A percentile compares a stretch with the other conserved stretches of the same genome.
Conservation (phyloP, 1,284 basidiomycete species). For the Apiotrichum gamsii region DNA sequence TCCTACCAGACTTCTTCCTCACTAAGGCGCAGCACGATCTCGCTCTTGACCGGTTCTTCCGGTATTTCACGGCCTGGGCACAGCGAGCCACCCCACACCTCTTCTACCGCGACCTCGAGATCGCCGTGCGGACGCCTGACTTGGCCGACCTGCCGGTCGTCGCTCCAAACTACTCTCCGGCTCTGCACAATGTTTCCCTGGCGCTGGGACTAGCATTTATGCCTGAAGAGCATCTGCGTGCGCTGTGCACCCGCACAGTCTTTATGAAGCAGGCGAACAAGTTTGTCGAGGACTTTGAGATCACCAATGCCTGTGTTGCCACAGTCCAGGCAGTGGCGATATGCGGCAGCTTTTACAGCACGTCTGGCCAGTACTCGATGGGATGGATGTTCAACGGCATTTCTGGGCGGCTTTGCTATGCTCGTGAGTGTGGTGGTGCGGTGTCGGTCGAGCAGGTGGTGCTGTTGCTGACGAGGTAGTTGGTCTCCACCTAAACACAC, state of each 20-base stretch:
- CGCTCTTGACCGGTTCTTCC: slow-evolving; percentile 28
- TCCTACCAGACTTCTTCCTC: slow-evolving; percentile 14
- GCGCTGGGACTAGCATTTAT: slow-evolving; percentile 58
- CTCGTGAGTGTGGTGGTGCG: slow-evolving; percentile 23
- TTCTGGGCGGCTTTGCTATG: slow-evolving; percentile 19
- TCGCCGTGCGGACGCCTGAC: slow-evolving; percentile 28
- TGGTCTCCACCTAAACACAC: slow-evolving; percentile 24
- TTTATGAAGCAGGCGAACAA: slow-evolving; percentile 56
- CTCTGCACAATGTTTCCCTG: slow-evolving; percentile 63
- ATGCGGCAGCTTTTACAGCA: slow-evolving; percentile 57
- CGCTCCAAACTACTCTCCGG: slow-evolving; percentile 60
- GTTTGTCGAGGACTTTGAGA: slow-evolving; percentile 56
- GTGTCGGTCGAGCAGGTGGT: too few relatives aligned
- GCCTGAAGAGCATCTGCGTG: slow-evolving; percentile 53
- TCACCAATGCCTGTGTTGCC: slow-evolving; percentile 55
- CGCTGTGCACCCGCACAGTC: slow-evolving; percentile 49
- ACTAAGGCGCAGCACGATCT: slow-evolving; percentile 21
- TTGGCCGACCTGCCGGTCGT: slow-evolving; percentile 27
- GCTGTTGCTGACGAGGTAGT: slow-evolving; percentile 12
- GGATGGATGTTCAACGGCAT: slow-evolving; percentile 28
- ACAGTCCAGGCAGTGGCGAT: slow-evolving; percentile 57
- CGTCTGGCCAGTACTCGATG: slow-evolving; percentile 31
- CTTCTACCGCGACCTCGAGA: slow-evolving; percentile 19
- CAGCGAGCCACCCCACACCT: slow-evolving; percentile 14
- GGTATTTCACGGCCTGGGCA: slow-evolving; percentile 22